These are phyloP conservation scores for Brassica hybrid DNA, from an alignment of 441 rosid genomes.

Conservation along the genomic window DNA sequence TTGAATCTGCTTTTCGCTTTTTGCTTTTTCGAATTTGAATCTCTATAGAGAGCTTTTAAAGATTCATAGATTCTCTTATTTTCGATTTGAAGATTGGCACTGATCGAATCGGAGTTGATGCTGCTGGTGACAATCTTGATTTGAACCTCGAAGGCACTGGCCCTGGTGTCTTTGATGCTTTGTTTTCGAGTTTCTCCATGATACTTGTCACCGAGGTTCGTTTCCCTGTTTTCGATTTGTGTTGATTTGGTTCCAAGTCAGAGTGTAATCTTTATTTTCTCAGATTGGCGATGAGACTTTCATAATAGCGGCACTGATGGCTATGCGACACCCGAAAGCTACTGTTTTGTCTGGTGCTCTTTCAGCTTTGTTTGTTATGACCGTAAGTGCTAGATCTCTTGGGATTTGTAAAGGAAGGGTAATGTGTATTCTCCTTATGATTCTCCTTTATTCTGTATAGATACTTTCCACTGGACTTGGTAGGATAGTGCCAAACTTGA, in stretches of 20 bases:
- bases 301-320: constrained; percentile 99
- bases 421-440: neutral
- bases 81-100: constrained; percentile 52
- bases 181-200: constrained; percentile 92
- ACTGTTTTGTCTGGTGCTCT: constrained; percentile 95
- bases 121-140: constrained; percentile 45
- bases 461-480: constrained; percentile 99
- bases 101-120: constrained; percentile 43
- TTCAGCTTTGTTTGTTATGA: constrained; percentile 46
- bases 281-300: constrained; percentile 99
- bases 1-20: constrained; percentile 3
- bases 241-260: constrained; percentile 2
- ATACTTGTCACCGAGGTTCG: constrained; percentile 95
- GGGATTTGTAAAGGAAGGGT: neutral
- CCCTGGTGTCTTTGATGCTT: constrained; percentile 90
- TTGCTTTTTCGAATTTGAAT: constrained; percentile 7
- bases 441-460: constrained; percentile 50
- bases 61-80: constrained; percentile 7
- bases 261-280: neutral
- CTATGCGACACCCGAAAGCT: constrained; percentile 98
- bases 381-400: neutral
- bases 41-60: neutral
- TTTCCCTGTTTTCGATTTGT: neutral
- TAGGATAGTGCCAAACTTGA: constrained; percentile 95
- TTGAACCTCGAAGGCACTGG: constrained; percentile 65